Base-by-base conservation (phyloP, 495 filamentous ascomycete species). In the Cryomyces antarcticus region DNA sequence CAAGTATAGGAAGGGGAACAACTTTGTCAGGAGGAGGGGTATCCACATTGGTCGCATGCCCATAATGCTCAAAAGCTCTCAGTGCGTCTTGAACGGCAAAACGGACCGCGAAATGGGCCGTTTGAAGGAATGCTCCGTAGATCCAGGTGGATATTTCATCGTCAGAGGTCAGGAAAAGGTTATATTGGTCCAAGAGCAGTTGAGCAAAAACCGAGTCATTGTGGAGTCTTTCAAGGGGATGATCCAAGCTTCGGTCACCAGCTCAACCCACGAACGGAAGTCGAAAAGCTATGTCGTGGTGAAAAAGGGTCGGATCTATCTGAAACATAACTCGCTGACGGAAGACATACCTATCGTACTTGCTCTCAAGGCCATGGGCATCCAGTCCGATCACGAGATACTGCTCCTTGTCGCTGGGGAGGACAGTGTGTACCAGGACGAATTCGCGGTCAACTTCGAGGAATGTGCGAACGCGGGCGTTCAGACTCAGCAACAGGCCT, bases 171-270 rank as follows among this genome's bases (percentile, higher is more conserved):
- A 79, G 39, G 89, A 99, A 52, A 96, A 96, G 65, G 89, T 96
- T 40, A 96, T 99, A 54, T 70, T 99, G 10, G 87, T 96, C 31
- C 89, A 96, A 58, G 89, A 99, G 51, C 89, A 96, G 59, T 64
- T 96, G 55, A 96, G 88, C 68, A 96, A 96, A 67, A 99, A 99
- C 61, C 71, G 89, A 64, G 83, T 96, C 46, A 93, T 99, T 54
- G 86, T 99, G 6, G 92, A 99, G 59, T 74, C 78, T 35, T 87
- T 88, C 56, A 93, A 93, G 48, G 80, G 77, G 28, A 78, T 92
- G 45, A 81, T 93, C n/a, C 80, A 85, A 49, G 92, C 92, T 13
- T 93, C 86, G 5, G 92, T 96, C n/a, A 97, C 57, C 34, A 93
- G 86, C 73, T 94, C 86, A 10, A 95, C 92, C 4, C 83, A 94